phyloP scores from a whole-genome alignment of 352 stramenopile species.

The Pythium dissotocum region DNA sequence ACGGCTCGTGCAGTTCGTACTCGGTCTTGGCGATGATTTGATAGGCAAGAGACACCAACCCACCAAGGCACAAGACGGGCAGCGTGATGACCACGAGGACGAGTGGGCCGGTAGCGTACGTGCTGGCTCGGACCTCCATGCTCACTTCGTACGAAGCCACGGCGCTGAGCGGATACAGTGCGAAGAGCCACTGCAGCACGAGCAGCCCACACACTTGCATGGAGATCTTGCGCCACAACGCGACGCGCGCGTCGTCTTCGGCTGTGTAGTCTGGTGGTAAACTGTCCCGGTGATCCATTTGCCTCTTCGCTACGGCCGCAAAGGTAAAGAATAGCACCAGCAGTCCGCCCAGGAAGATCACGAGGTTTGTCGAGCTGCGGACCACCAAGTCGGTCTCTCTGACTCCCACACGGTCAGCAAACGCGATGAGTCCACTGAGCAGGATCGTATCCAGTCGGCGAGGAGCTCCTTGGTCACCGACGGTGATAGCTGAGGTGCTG shows the following conservation, averaged over 20 bases:
- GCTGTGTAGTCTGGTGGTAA: not conserved
- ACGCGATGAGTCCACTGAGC: constrained; percentile 24
- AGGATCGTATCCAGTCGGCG: constrained; percentile 23
- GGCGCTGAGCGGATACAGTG: constrained; percentile 29
- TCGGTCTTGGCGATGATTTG: constrained; percentile 13
- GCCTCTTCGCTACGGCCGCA: constrained; percentile 17
- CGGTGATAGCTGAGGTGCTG: constrained; percentile 4
- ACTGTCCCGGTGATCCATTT: constrained; percentile 7
- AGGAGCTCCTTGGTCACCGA: not conserved
- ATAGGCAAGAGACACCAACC: constrained; percentile 15
- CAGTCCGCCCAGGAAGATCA: constrained; percentile 19
- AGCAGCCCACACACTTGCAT: constrained; percentile 27
- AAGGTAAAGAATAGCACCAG: constrained; percentile 29
- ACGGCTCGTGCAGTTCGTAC: constrained; percentile 20
- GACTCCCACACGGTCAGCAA: constrained; percentile 30
- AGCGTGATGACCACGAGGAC: constrained; percentile 2
- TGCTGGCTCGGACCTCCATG: constrained; percentile 18
- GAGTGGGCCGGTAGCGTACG: constrained; percentile 12
- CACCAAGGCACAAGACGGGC: constrained; percentile 17
- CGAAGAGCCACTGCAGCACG: constrained; percentile 29
- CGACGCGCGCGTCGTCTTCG: constrained; percentile 1
- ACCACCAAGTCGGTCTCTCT: constrained; percentile 24
- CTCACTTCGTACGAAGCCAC: constrained; percentile 28
- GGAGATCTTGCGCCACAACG: constrained; percentile 20
- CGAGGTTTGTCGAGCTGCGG: constrained; percentile 20